Evolutionary conservation across 176 grass and related monocot genomes (phyloP).

Genomic region (Pontederia paniculata): DNA sequence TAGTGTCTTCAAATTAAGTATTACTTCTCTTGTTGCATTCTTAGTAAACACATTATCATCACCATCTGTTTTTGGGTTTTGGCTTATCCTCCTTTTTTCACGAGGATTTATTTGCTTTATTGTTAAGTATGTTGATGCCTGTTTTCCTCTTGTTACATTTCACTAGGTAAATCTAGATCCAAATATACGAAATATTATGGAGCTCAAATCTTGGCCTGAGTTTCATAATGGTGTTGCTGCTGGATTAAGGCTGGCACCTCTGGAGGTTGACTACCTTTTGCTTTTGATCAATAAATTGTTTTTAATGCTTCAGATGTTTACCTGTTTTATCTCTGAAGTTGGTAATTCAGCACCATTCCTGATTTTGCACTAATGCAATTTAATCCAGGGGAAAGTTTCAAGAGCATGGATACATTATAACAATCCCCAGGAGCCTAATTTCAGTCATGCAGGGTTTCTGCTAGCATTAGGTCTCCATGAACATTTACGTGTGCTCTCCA

Average conservation of each 20-base stretch:
- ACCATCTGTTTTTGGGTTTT: too few relatives aligned
- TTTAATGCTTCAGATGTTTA: background rate
- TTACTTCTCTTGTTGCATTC: too few relatives aligned
- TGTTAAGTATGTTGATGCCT: background rate
- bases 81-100: too few relatives aligned
- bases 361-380: constrained; percentile 14
- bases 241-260: constrained; percentile 85
- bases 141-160: constrained; percentile 10
- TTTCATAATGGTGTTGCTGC: constrained; percentile 98
- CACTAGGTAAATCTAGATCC: constrained; percentile 84
- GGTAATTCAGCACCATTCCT: too few relatives aligned
- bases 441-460: constrained; percentile 84
- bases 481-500: constrained; percentile 63
- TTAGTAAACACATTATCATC: too few relatives aligned
- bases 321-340: background rate
- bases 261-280: constrained; percentile 44
- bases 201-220: constrained; percentile 86
- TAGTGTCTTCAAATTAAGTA: too few relatives aligned
- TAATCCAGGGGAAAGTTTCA: constrained; percentile 80
- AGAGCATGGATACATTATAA: constrained; percentile 97
- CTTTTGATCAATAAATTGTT: background rate
- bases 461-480: constrained; percentile 93
- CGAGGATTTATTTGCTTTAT: background rate
- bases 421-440: constrained; percentile 83
- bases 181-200: constrained; percentile 64